Base-by-base conservation (phyloP, 768 basidiomycete species). In the Postia placenta region DNA sequence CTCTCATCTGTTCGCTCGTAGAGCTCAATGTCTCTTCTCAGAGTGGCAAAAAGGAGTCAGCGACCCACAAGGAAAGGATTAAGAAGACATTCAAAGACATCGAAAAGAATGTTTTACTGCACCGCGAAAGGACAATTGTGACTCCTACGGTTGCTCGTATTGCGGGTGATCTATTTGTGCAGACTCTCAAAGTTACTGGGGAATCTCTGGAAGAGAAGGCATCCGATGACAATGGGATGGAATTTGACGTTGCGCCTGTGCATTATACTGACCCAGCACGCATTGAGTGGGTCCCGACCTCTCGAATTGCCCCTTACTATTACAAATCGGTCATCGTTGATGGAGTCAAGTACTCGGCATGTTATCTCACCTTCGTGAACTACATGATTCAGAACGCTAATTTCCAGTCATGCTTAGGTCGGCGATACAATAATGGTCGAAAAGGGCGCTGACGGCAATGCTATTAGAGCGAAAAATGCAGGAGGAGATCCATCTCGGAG, bases 401-500 rank as follows among this genome's bases (percentile, higher is more conserved):
- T n/a, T n/a, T n/a, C n/a, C n/a, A n/a, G n/a, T n/a, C 51, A 22
- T 27, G 11, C 35, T 4, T 39, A 87, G 85, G 65, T 73, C 37
- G 83, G 83, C 11, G 82, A 87, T 51, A 61, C 74, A 42, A 76
- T 86, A 0, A 78, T 84, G 71, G 79, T 86, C 2, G 70, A 74
- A 52, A 77, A 78, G 11, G 85, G 83, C 1, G 53, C 67, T 26
- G 80, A 82, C 47, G 65, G 66, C 27, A 64, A 79, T 48, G 61
- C 48, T 49, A 60, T 53, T 25, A 66, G 78, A 5, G 70, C 69
- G 15, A 64, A 65, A 42, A 72, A 70, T 56, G 74, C 76, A 12
- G 37, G 55, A 7, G 59, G 66, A 12, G 62, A 66, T 28, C 66
- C 64, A 14, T 68, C 79, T 2, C 70, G 72, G 42, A 81, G 80